A percentile compares a stretch with the other conserved stretches of the same genome.
Conservation (phyloP, 352 stramenopile genomes). For the Phytophthora podocarpi region DNA sequence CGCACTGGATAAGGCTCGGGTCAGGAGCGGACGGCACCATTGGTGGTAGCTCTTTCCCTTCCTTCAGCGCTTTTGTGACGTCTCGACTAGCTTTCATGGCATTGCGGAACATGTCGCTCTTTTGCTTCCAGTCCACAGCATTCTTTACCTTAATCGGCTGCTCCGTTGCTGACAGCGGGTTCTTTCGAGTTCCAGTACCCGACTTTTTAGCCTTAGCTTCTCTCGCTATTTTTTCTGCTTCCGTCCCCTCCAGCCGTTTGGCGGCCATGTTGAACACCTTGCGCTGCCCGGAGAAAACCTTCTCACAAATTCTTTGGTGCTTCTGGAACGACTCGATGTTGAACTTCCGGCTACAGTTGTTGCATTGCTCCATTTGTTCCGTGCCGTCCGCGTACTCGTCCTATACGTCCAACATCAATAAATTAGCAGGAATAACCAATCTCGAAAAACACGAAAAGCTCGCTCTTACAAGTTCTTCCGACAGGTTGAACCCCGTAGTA, state of each 20-base stretch:
- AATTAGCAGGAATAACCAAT: neutral
- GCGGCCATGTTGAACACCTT: conserved; percentile 89
- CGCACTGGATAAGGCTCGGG: conserved; percentile 89
- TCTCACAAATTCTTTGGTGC: conserved; percentile 86
- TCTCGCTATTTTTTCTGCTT: conserved; percentile 72
- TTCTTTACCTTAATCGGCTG: conserved; percentile 64
- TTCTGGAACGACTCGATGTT: conserved; percentile 75
- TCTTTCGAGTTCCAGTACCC: conserved; percentile 23
- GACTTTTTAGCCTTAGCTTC: conserved; percentile 39
- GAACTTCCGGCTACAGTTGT: conserved; percentile 86
- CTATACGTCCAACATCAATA: conserved; percentile 14
- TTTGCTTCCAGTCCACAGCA: conserved; percentile 82
- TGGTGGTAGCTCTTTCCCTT: conserved; percentile 65
- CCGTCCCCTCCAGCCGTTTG: conserved; percentile 72
- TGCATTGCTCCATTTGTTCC: conserved; percentile 74
- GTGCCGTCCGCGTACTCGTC: conserved; percentile 56
- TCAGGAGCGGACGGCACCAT: conserved; percentile 69
- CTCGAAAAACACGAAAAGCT: neutral
- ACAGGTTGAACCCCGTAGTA: conserved; percentile 41
- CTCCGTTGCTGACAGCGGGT: conserved; percentile 36
- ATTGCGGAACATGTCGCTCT: conserved; percentile 86
- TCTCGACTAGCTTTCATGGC: conserved; percentile 87
- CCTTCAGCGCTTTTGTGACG: conserved; percentile 66
- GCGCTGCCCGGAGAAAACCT: conserved; percentile 84
- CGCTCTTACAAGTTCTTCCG: conserved; percentile 38